Conservation (phyloP, 768 basidiomycete species). For the Trametes cingulata region DNA sequence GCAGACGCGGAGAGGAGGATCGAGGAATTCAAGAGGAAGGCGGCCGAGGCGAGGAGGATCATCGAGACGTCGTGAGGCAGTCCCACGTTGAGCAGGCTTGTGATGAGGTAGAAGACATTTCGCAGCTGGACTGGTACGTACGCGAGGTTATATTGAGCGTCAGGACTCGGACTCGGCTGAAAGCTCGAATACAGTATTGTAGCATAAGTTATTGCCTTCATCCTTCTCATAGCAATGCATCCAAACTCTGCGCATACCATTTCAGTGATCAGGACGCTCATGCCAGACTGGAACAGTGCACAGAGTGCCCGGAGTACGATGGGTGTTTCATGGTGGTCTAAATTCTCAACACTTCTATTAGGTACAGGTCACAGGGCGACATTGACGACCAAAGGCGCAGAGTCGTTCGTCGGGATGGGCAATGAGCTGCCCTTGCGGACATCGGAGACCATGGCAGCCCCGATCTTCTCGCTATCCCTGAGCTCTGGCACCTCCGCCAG, state of each 20-base stretch:
- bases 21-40: constrained; percentile 46
- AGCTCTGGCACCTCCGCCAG: constrained; percentile 16
- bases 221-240: neutral
- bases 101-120: neutral
- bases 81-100: too few relatives aligned
- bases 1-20: constrained; percentile 54
- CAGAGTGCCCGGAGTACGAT: too few relatives aligned
- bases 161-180: neutral
- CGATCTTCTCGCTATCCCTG: neutral
- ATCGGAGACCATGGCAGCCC: neutral
- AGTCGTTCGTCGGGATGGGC: neutral
- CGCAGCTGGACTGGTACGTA: constrained; percentile 12
- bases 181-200: constrained; percentile 8
- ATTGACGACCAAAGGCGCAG: neutral
- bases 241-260: neutral
- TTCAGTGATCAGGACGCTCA: too few relatives aligned
- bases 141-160: neutral
- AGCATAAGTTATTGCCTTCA: constrained; percentile 20
- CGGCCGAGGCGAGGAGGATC: constrained; percentile 36
- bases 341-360: too few relatives aligned
- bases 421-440: neutral
- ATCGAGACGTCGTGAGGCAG: constrained; percentile 34
- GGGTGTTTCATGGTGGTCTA: too few relatives aligned
- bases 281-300: too few relatives aligned
- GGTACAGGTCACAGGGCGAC: neutral